These are phyloP conservation scores for Liriodendron chinense DNA, from an alignment of 164 flowering plant species.

Conservation along the genomic window DNA sequence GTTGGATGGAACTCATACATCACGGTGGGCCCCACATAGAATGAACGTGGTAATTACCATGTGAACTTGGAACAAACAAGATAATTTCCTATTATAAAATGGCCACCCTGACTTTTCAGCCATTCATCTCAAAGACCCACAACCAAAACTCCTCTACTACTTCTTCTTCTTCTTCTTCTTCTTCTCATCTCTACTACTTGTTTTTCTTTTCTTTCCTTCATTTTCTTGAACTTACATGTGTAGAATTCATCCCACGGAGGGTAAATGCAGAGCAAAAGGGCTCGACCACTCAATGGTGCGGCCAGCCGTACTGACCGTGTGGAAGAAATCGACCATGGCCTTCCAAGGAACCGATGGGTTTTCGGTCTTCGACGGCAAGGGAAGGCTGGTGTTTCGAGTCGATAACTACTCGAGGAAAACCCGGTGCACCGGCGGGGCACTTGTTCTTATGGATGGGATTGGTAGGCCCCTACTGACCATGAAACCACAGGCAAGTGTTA, in stretches of 20 bases:
- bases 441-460: conserved; percentile 59
- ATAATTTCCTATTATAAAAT: too few species aligned
- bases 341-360: conserved; percentile 71
- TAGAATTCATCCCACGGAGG: conserved; percentile 33
- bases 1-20: too few species aligned
- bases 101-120: background rate
- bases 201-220: background rate
- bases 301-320: conserved; percentile 43
- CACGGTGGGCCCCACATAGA: too few species aligned
- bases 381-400: conserved; percentile 50
- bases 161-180: conserved; percentile 4
- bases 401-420: conserved; percentile 54
- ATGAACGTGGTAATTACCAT: too few species aligned
- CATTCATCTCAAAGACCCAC: background rate
- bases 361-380: conserved; percentile 47
- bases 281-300: background rate
- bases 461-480: conserved; percentile 51
- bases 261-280: background rate
- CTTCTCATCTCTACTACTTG: background rate
- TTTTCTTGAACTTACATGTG: conserved; percentile 22
- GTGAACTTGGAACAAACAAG: too few species aligned
- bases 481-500: conserved; percentile 40
- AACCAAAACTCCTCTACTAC: background rate
- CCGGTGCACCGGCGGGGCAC: conserved; percentile 24
- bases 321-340: conserved; percentile 72